Evolutionary conservation across 805 yeast genomes (phyloP), one percentile per base, ranked within the genome.

Genomic region (Candida schatavii): DNA sequence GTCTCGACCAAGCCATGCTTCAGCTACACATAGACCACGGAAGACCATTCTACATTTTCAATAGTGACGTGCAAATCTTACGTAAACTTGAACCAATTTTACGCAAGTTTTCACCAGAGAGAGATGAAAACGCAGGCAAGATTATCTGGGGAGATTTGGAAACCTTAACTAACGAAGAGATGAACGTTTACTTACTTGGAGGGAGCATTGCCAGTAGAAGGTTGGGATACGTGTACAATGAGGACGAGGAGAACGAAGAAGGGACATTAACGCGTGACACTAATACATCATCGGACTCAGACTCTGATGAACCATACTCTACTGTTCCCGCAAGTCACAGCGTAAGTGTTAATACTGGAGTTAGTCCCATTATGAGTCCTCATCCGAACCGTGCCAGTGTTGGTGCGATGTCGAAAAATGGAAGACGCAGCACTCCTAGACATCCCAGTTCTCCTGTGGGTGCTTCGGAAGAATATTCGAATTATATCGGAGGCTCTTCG

Each of bases 41-140:
- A 3, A 70, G 97, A 43, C 96, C 97, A 2, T 88, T 87, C 57
- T 89, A 87, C 63, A 72, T 89, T 5, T 90, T 89, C 61, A 81
- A 80, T 47, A 77, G 83, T 15, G 97, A 90, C 61, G 81, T 85
- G 23, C 67, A 70, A 18, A 71, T 88, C 3, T 60, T 90, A 25
- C 69, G 75, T 15, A 85, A 81, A 51, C 58, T 89, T 26, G 89
- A 87, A 57, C 64, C 77, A 2, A 56, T 87, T 1, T 55, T 90
- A 40, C 65, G 80, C 11, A 70, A 67, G 44, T 79, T 68, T 53
- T 82, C 91, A 10, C 95, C 95, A 0, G 50, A 43, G 2, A 33
- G 37, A 5, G 46, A 46, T 5, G 35, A 27, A 13, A 39, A 38
- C 11, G 31, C 33, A 11, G 32, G 44, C 14, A 37, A 37, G 2